Percentiles rank a stretch among this genome's conserved stretches.
Evolutionary conservation across 2,329 filamentous ascomycete genomes (phyloP).

Genomic region (Penicillium sclerotiorum): DNA sequence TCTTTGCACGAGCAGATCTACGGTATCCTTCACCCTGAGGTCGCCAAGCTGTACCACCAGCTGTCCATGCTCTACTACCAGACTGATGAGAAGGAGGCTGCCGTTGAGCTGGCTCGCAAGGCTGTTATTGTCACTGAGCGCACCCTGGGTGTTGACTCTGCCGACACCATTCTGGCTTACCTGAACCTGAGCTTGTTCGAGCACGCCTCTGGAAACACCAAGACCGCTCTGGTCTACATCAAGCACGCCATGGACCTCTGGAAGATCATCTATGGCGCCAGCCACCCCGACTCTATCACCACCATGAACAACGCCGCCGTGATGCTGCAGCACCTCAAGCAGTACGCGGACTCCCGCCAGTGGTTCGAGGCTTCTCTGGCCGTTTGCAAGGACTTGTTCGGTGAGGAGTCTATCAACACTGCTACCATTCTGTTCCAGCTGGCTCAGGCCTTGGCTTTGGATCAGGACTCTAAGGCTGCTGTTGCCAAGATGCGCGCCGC

Average conservation of each 20-base stretch:
- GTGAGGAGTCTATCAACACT: slow-evolving; percentile 86
- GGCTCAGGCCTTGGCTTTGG: slow-evolving; percentile 91
- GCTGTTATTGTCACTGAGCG: slow-evolving; percentile 94
- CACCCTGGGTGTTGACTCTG: slow-evolving; percentile 88
- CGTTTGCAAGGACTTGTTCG: slow-evolving; percentile 87
- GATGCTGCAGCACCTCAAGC: slow-evolving; percentile 95
- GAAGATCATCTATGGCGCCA: slow-evolving; percentile 93
- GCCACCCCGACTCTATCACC: slow-evolving; percentile 96
- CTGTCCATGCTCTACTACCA: slow-evolving; percentile 96
- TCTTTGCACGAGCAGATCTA: slow-evolving; percentile 99
- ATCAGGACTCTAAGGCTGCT: slow-evolving; percentile 89
- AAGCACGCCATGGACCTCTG: slow-evolving; percentile 92
- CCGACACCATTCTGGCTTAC: slow-evolving; percentile 92
- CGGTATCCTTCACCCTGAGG: slow-evolving; percentile 93
- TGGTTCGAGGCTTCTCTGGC: slow-evolving; percentile 95
- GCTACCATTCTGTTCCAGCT: slow-evolving; percentile 97
- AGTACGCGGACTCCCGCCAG: slow-evolving; percentile 88
- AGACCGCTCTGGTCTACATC: slow-evolving; percentile 81
- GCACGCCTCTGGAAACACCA: slow-evolving; percentile 88
- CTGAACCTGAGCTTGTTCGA: slow-evolving; percentile 93
- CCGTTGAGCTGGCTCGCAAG: slow-evolving; percentile 93
- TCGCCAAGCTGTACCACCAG: slow-evolving; percentile 91
- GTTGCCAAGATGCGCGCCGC: slow-evolving; percentile 94
- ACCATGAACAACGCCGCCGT: slow-evolving; percentile 98
- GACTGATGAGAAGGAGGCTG: slow-evolving; percentile 95